A percentile compares a stretch with the other conserved stretches of the same genome.
These are phyloP conservation scores for Yamadazyma dendronema DNA, from an alignment of 1,139 yeast genomes.

Conservation along the genomic window DNA sequence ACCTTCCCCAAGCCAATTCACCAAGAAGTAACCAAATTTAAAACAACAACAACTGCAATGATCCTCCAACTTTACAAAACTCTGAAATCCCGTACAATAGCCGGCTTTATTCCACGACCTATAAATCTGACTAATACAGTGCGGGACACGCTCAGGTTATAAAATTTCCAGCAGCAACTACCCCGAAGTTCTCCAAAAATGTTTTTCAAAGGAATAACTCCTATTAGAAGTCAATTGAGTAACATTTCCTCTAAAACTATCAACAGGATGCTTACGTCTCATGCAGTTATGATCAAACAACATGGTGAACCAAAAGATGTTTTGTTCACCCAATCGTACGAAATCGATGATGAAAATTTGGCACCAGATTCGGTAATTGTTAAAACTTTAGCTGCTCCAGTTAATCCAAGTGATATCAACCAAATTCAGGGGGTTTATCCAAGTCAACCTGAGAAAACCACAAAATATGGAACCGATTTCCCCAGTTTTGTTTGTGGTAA, in stretches of 20 bases:
- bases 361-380: slow-evolving; percentile 49
- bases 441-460: slow-evolving; percentile 33
- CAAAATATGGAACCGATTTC: slow-evolving; percentile 30
- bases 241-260: slow-evolving; percentile 15
- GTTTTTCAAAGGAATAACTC: not conserved
- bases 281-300: slow-evolving; percentile 54
- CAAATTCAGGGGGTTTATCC: slow-evolving; percentile 45
- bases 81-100: no score
- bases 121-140: no score
- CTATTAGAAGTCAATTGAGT: slow-evolving; percentile 1
- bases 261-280: slow-evolving; percentile 48
- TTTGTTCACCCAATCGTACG: slow-evolving; percentile 50
- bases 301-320: slow-evolving; percentile 64
- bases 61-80: no score
- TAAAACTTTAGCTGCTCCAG: slow-evolving; percentile 77
- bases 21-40: no score
- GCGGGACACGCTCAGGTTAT: no score
- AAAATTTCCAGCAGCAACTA: no score
- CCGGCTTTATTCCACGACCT: not conserved
- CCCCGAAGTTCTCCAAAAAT: not conserved
- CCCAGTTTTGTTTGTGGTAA: slow-evolving; percentile 47
- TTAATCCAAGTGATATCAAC: slow-evolving; percentile 49
- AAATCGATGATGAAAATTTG: slow-evolving; percentile 46
- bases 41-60: no score
- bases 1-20: no score